Percentiles rank a stretch among this genome's conserved stretches.
Evolutionary conservation across 1,284 basidiomycete species (phyloP).

Genomic region (Thecaphora frezii): DNA sequence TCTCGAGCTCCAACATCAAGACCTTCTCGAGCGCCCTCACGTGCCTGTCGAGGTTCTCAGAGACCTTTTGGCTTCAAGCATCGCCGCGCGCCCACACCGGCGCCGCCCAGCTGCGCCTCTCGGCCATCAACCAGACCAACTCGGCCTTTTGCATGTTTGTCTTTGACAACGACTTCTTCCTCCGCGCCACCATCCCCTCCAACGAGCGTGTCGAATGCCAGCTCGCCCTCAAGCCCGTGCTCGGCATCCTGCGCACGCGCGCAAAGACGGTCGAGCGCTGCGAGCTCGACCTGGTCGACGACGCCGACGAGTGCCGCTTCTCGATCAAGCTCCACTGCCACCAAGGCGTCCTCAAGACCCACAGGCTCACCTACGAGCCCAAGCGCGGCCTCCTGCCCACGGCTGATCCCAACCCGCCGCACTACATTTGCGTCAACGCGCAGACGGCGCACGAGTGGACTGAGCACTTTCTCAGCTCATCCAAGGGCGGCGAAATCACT

Average conservation of each 20-base stretch:
- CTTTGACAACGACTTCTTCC: conserved; percentile 43
- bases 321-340: conserved; percentile 30
- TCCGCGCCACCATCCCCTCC: conserved; percentile 6
- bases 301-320: conserved; percentile 15
- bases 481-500: conserved; percentile 37
- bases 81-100: conserved; percentile 3
- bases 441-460: conserved; percentile 39
- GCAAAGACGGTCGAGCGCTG: conserved; percentile 32
- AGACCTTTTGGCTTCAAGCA: conserved; percentile 32
- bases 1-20: conserved; percentile 33
- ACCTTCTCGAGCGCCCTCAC: conserved; percentile 26
- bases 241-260: conserved; percentile 34
- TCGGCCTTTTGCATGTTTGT: conserved; percentile 50
- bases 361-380: conserved; percentile 43
- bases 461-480: conserved; percentile 37
- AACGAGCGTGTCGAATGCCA: conserved; percentile 34
- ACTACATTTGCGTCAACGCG: conserved; percentile 5
- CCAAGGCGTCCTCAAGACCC: conserved; percentile 39
- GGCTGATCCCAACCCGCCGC: conserved; percentile 31
- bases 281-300: conserved; percentile 18
- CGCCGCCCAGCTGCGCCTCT: conserved; percentile 33
- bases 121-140: conserved; percentile 46
- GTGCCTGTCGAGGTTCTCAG: conserved; percentile 29
- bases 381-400: conserved; percentile 33
- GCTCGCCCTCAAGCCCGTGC: conserved; percentile 37